phyloP scores from a whole-genome alignment of 371 early-diverging fungal species.

The Enteropsectra breve region DNA sequence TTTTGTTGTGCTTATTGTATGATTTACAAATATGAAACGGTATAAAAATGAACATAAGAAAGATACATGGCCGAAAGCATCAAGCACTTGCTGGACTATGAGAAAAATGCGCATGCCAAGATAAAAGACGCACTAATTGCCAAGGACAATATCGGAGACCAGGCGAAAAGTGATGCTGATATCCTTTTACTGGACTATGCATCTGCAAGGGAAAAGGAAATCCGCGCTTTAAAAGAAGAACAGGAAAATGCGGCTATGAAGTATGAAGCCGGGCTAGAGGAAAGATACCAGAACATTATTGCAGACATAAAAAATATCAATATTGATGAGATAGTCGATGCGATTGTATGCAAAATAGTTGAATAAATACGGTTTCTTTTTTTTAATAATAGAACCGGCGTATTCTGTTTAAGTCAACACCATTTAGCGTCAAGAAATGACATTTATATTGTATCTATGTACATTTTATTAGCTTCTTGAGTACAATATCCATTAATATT shows the following conservation, averaged over 20 bases:
- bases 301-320: background rate
- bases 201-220: slow-evolving; percentile 6
- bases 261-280: slow-evolving; percentile 12
- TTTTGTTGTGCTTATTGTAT: too few relatives aligned
- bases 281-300: slow-evolving; percentile 11
- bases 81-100: slow-evolving; percentile 38
- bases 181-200: background rate
- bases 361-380: too few relatives aligned
- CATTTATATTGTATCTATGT: background rate
- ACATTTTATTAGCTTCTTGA: background rate
- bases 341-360: slow-evolving; percentile 17
- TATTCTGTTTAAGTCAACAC: too few relatives aligned
- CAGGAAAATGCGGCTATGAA: slow-evolving; percentile 16
- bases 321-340: slow-evolving; percentile 7
- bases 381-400: too few relatives aligned
- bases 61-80: slow-evolving; percentile 35
- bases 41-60: too few relatives aligned
- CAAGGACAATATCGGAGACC: slow-evolving; percentile 21
- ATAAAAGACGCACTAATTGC: slow-evolving; percentile 18
- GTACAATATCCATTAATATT: background rate
- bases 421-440: background rate
- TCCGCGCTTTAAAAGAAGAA: slow-evolving; percentile 13
- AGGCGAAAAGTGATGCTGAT: slow-evolving; percentile 37
- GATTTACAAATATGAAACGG: too few relatives aligned
- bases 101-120: slow-evolving; percentile 33